Percentiles rank a stretch among this genome's conserved stretches.
Conservation (phyloP, 192 early-diverging fungal species). For the Linnemannia hyalina region DNA sequence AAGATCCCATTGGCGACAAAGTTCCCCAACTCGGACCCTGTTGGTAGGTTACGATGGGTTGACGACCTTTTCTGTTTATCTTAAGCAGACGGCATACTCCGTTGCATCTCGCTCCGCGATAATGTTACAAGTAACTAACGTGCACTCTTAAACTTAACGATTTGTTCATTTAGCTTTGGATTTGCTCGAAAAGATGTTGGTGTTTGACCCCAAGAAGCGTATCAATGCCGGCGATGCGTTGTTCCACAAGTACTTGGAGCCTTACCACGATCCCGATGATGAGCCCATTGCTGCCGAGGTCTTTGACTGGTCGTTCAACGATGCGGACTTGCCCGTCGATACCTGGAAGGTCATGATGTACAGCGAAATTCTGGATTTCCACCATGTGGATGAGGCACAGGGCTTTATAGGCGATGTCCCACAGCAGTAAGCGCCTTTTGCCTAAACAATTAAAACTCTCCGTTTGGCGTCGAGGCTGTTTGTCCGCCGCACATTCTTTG, state of each 20-base stretch:
- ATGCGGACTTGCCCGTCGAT: constrained; percentile 88
- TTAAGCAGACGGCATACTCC: not conserved
- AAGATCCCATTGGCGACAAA: constrained; percentile 85
- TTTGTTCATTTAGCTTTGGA: constrained; percentile 73
- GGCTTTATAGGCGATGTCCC: constrained; percentile 28
- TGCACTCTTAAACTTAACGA: not conserved
- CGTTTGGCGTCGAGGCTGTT: not conserved
- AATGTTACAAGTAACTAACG: not conserved
- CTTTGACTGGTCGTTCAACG: constrained; percentile 98
- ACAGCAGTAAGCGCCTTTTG: constrained; percentile 23
- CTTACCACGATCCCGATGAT: constrained; percentile 91
- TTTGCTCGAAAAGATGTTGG: constrained; percentile 91
- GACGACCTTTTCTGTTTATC: not conserved
- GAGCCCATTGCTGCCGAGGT: constrained; percentile 83
- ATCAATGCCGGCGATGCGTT: constrained; percentile 91
- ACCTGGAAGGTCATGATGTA: constrained; percentile 95
- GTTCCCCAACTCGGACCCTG: constrained; percentile 84
- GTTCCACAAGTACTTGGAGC: constrained; percentile 90
- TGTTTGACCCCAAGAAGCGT: constrained; percentile 93
- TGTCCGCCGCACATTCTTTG: not conserved
- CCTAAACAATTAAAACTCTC: not conserved
- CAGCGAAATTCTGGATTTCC: constrained; percentile 77
- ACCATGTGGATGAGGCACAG: constrained; percentile 44
- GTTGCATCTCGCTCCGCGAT: not conserved
- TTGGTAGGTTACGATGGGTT: constrained; percentile 52